Percentiles rank a stretch among this genome's conserved stretches.
phyloP scores from a whole-genome alignment of 1,139 yeast species.

The Kodamaea alishanica region DNA sequence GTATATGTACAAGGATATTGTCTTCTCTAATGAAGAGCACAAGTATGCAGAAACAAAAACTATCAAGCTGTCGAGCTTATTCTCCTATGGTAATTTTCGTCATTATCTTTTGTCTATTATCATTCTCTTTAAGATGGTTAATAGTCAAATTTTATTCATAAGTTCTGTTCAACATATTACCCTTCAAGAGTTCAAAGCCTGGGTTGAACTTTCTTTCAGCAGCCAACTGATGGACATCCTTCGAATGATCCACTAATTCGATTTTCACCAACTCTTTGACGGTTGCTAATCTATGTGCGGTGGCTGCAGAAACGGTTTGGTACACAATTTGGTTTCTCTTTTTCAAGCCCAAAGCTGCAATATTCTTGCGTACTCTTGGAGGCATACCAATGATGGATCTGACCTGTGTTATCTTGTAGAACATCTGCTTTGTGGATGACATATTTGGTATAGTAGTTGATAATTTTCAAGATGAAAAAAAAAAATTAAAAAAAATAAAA shows the following conservation, averaged over 20 bases:
- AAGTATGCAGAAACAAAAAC: too few relatives aligned
- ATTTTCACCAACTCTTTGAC: conserved; percentile 90
- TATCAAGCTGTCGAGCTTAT: neutral
- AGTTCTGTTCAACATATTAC: conserved; percentile 1
- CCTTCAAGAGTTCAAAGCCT: conserved; percentile 34
- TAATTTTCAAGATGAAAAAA: neutral
- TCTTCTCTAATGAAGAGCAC: too few relatives aligned
- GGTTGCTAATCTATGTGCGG: conserved; percentile 79
- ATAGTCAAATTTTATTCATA: neutral
- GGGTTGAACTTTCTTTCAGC: conserved; percentile 58
- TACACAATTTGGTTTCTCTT: conserved; percentile 73
- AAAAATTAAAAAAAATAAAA: neutral
- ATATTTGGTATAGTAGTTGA: conserved; percentile 8
- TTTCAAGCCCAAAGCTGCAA: conserved; percentile 69
- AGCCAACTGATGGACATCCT: conserved; percentile 51
- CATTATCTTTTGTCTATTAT: neutral
- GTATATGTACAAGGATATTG: neutral
- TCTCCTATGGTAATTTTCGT: neutral
- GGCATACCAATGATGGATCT: conserved; percentile 89
- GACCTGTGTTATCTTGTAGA: conserved; percentile 65
- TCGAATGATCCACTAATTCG: conserved; percentile 58
- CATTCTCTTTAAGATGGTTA: neutral
- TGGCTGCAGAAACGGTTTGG: conserved; percentile 68
- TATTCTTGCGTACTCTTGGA: conserved; percentile 58
- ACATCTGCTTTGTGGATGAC: conserved; percentile 17